A percentile compares a stretch with the other conserved stretches of the same genome.
Evolutionary conservation across 163 green algal species (phyloP).

Genomic region (Coccomyxa subellipsoidea): DNA sequence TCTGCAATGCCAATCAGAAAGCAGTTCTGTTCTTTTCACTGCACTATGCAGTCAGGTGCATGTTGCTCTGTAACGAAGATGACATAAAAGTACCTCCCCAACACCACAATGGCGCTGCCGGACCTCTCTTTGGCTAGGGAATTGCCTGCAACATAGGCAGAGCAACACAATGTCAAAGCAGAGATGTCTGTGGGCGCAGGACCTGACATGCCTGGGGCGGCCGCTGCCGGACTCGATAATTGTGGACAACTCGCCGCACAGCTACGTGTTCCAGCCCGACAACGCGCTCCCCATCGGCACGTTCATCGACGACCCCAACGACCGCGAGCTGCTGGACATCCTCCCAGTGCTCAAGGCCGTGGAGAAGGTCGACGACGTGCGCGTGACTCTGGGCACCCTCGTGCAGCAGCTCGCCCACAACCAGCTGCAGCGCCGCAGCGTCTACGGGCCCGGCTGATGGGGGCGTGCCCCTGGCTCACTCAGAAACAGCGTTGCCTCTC

Average conservation of each 20-base stretch:
- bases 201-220: slow-evolving; percentile 86
- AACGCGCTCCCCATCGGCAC: slow-evolving; percentile 92
- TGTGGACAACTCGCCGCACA: slow-evolving; percentile 94
- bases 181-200: slow-evolving; percentile 23
- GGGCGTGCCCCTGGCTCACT: not conserved
- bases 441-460: not conserved
- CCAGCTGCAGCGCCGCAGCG: not conserved
- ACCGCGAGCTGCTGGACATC: slow-evolving; percentile 77
- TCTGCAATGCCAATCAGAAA: too few species aligned
- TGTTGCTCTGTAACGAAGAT: too few species aligned
- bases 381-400: slow-evolving; percentile 40
- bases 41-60: too few species aligned
- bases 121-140: too few species aligned
- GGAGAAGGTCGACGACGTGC: slow-evolving; percentile 68
- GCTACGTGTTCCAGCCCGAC: slow-evolving; percentile 49
- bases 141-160: too few species aligned
- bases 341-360: slow-evolving; percentile 68
- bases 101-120: too few species aligned
- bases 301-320: slow-evolving; percentile 90
- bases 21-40: too few species aligned
- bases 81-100: too few species aligned
- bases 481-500: too few species aligned
- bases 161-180: too few species aligned
- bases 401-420: not conserved
- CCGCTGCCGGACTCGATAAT: slow-evolving; percentile 85